Conservation (phyloP, 1,284 basidiomycete species). For the Spongispora temasekensis region DNA sequence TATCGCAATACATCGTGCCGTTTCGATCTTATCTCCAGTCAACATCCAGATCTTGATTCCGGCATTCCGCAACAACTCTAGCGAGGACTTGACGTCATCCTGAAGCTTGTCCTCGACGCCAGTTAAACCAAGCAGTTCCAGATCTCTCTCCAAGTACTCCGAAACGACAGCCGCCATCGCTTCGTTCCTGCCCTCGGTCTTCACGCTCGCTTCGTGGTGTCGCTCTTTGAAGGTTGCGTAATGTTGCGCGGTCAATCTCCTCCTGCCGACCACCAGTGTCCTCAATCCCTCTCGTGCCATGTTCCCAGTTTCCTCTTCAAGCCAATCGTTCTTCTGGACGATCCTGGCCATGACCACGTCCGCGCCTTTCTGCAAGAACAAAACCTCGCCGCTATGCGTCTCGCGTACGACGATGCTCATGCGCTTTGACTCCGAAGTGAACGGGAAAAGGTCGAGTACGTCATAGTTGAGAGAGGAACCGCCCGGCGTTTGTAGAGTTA, state of each 20-base stretch:
- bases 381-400: conserved; percentile 70
- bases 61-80: conserved; percentile 93
- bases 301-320: conserved; percentile 98
- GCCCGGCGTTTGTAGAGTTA: conserved; percentile 74
- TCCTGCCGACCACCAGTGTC: conserved; percentile 91
- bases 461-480: conserved; percentile 73
- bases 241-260: conserved; percentile 67
- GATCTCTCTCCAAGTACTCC: conserved; percentile 82
- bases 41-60: conserved; percentile 99
- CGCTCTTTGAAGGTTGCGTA: conserved; percentile 76
- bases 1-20: conserved; percentile 97
- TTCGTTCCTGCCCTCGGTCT: conserved; percentile 78
- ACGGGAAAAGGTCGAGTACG: conserved; percentile 94
- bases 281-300: conserved; percentile 97
- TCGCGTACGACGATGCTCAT: conserved; percentile 98
- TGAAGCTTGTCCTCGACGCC: conserved; percentile 99
- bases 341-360: conserved; percentile 97
- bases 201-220: conserved; percentile 81
- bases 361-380: conserved; percentile 95
- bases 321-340: conserved; percentile 97
- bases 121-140: conserved; percentile 92
- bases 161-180: conserved; percentile 77
- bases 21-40: conserved; percentile 99
- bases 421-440: conserved; percentile 97
- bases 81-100: conserved; percentile 92